Base-by-base conservation (phyloP, 306 rosid species). In the Lotus japonicus region DNA sequence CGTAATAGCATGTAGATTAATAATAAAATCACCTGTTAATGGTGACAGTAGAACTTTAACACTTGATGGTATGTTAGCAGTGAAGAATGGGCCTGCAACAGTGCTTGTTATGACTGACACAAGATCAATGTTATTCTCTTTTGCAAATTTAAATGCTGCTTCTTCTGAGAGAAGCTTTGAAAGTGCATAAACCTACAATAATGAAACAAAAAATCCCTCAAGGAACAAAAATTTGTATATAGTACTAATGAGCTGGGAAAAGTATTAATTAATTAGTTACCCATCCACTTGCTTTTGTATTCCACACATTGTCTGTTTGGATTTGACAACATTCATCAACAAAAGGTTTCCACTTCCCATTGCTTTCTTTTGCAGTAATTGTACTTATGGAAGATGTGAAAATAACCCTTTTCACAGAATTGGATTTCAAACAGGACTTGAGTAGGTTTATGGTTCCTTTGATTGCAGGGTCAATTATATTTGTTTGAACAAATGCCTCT, bases 371-470 rank as follows among this genome's bases (percentile, higher is more conserved):
- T 52, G 88, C 96, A 2, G 89, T 86, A 39, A 88, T 38, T 3
- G 96, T 88, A 58, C 96, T 91, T 10, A 86, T 82, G 14, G 96
- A 88, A 79, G 97, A 91, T 43, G 96, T 91, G 80, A 88, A 77
- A 26, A 91, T 86, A 73, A 88, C 96, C 71, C 81, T 84, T 74
- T 82, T 88, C 79, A 91, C 88, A 5, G 95, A 83, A 78, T 75
- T 71, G 12, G 89, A 86, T 68, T 85, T 83, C 87, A 82, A 64
- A 70, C 97, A 91, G 23, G 97, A 72, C 13, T 79, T 81, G 3
- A 91, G 84, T 70, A 91, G 44, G 74, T 82, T 89, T 23, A 83
- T 12, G 53, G 88, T 82, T 52, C 94, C 94, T 45, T 75, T 80
- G 69, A 91, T 80, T 64, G 84, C 84, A 61, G 87, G 91, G 23